Conservation (phyloP, 768 basidiomycete genomes). For the Fistulinella prunicolor region DNA sequence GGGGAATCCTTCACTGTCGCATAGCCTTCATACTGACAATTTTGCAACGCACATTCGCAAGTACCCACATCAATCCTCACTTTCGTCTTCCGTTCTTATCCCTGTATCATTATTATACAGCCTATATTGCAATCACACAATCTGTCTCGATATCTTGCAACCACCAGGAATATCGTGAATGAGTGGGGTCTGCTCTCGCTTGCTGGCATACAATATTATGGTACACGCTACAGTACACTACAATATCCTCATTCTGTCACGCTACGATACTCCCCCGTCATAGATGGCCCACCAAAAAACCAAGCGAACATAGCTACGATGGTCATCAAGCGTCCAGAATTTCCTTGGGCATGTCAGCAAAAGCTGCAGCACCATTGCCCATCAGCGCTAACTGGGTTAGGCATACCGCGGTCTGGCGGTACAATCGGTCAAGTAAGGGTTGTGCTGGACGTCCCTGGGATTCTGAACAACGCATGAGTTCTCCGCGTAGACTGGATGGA, state of each 20-base stretch:
- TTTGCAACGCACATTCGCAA: slow-evolving; percentile 5
- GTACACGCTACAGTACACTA: slow-evolving; percentile 15
- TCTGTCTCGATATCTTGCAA: too few relatives aligned
- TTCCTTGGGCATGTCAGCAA: slow-evolving; percentile 76
- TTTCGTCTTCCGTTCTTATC: slow-evolving; percentile 2
- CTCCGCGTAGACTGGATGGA: not conserved
- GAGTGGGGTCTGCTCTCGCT: not conserved
- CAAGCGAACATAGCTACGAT: not conserved
- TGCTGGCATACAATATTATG: slow-evolving; percentile 9
- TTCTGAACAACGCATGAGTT: slow-evolving; percentile 40
- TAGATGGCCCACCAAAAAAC: not conserved
- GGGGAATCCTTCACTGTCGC: slow-evolving; percentile 84
- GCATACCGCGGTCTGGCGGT: slow-evolving; percentile 68
- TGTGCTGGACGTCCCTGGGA: slow-evolving; percentile 72
- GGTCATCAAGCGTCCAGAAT: slow-evolving; percentile 52
- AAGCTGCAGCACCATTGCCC: slow-evolving; percentile 75
- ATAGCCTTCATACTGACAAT: slow-evolving; percentile 14
- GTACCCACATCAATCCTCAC: slow-evolving; percentile 11
- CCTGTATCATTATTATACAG: slow-evolving; percentile 31
- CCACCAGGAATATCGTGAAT: too few relatives aligned
- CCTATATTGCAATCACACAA: slow-evolving; percentile 9
- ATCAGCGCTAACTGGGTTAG: slow-evolving; percentile 68
- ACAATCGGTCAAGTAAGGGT: slow-evolving; percentile 73
- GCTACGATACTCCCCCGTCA: not conserved
- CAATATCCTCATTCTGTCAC: slow-evolving; percentile 3